Evolutionary conservation across 169 alveolate species (phyloP).

Genomic region (Plasmodium blacklocki): DNA sequence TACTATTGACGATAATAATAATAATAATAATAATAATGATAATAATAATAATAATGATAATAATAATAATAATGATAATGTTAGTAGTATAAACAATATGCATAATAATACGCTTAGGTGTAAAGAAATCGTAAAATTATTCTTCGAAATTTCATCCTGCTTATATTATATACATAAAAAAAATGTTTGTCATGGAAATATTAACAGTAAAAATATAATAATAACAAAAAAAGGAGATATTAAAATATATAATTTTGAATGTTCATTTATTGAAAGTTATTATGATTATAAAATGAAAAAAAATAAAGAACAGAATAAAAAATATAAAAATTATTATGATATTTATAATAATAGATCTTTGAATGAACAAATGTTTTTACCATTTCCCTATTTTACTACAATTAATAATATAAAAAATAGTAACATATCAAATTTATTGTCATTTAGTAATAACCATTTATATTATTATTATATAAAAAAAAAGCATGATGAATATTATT

Average conservation of each 20-base stretch:
- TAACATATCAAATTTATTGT: slow-evolving; percentile 3
- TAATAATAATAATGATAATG: neutral
- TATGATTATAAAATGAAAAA: slow-evolving; percentile 24
- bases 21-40: neutral
- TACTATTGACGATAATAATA: neutral
- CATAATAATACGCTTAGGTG: neutral
- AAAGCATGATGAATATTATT: slow-evolving; percentile 5
- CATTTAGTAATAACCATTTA: slow-evolving; percentile 8
- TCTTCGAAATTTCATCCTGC: slow-evolving; percentile 24
- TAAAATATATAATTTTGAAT: slow-evolving; percentile 45
- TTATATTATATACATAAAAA: slow-evolving; percentile 32
- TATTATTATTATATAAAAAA: neutral
- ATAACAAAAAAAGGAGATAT: slow-evolving; percentile 41
- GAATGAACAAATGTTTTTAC: slow-evolving; percentile 14
- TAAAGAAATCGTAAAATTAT: slow-evolving; percentile 7
- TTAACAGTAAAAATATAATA: slow-evolving; percentile 29
- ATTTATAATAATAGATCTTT: neutral
- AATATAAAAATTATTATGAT: neutral
- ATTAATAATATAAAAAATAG: slow-evolving; percentile 2
- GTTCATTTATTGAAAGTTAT: slow-evolving; percentile 28
- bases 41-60: neutral
- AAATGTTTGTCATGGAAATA: slow-evolving; percentile 25
- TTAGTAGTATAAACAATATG: neutral
- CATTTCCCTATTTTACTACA: slow-evolving; percentile 35
- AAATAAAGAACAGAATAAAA: neutral